These are phyloP conservation scores for Teunomyces stri DNA, from an alignment of 805 yeast species.

Conservation along the genomic window DNA sequence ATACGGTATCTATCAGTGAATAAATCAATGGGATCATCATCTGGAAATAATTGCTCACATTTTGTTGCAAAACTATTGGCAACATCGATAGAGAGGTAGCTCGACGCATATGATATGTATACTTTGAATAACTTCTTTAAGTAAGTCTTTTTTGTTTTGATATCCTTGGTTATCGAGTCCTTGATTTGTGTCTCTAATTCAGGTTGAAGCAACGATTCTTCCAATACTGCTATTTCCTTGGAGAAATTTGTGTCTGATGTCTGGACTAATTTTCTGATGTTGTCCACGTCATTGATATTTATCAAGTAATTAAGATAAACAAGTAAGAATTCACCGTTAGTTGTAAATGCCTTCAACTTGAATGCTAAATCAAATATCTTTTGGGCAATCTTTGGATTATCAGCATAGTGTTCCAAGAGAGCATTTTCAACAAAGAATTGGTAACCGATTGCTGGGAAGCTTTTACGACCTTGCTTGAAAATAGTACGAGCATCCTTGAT, in stretches of 20 bases:
- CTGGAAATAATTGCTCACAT: slow-evolving; percentile 64
- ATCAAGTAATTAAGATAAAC: slow-evolving; percentile 74
- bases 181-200: slow-evolving; percentile 50
- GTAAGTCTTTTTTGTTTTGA: slow-evolving; percentile 22
- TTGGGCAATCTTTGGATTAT: slow-evolving; percentile 64
- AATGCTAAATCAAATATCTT: slow-evolving; percentile 75
- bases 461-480: slow-evolving; percentile 67
- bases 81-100: slow-evolving; percentile 67
- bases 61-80: slow-evolving; percentile 65
- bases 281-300: slow-evolving; percentile 62
- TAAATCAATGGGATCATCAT: slow-evolving; percentile 44
- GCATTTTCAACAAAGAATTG: slow-evolving; percentile 84
- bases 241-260: slow-evolving; percentile 59
- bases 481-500: slow-evolving; percentile 69
- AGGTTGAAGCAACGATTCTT: slow-evolving; percentile 20
- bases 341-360: slow-evolving; percentile 49
- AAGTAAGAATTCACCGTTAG: slow-evolving; percentile 59
- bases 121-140: slow-evolving; percentile 34
- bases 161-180: slow-evolving; percentile 16
- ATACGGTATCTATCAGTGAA: slow-evolving; percentile 40
- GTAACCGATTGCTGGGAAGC: slow-evolving; percentile 56
- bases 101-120: slow-evolving; percentile 67
- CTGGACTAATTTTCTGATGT: slow-evolving; percentile 82
- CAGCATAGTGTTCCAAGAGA: slow-evolving; percentile 68
- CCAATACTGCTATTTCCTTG: slow-evolving; percentile 27